Base-by-base conservation (phyloP, 2,329 filamentous ascomycete species). In the Coniochaeta sp. region DNA sequence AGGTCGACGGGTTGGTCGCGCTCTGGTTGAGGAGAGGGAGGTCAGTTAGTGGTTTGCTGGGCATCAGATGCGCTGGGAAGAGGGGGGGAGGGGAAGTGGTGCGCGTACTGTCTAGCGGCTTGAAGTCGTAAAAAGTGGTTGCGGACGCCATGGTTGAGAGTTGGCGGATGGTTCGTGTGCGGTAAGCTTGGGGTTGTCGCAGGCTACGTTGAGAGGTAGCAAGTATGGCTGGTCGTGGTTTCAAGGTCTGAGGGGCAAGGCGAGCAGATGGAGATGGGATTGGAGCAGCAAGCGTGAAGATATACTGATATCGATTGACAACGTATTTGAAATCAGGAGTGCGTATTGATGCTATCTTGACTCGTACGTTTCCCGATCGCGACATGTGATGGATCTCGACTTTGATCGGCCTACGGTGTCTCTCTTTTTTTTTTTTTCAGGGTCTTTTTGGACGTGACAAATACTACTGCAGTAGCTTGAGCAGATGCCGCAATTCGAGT, bases 101-200 rank as follows among this genome's bases (percentile, higher is more conserved):
- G 14, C 56, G 82, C 87, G 64, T 80, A 91, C 89, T 92, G 76
- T 93, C 87, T 67, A 89, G 84, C 65, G 90, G 87, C 79, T 88
- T 90, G 77, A 96, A 96, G 73, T 93, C 89, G 81, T 89, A 95
- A 74, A 96, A 91, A 60, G 73, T 79, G 22, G 87, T 87, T 67
- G 86, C 87, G 59, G 87, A 87, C 30, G 87, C 77, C 88, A 90
- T 90, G 66, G 69, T 73, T 70, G 65, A 64, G 60, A 66, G 66
- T 17, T 57, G 56, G 61, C 58, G 62, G 36, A n/a, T 22, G 34
- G 17, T 22, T 6, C 30, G 47, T 34, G 34, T n/a, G 54, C 16
- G 12, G 9, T 17, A 14, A 17, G 9, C 17, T 28, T 3, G 22
- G 22, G 4, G 47, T 24, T 26, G 47, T 52, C 47, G 47, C 22